Evolutionary conservation across 768 basidiomycete genomes (phyloP).

Genomic region (Mycena epipterygia): DNA sequence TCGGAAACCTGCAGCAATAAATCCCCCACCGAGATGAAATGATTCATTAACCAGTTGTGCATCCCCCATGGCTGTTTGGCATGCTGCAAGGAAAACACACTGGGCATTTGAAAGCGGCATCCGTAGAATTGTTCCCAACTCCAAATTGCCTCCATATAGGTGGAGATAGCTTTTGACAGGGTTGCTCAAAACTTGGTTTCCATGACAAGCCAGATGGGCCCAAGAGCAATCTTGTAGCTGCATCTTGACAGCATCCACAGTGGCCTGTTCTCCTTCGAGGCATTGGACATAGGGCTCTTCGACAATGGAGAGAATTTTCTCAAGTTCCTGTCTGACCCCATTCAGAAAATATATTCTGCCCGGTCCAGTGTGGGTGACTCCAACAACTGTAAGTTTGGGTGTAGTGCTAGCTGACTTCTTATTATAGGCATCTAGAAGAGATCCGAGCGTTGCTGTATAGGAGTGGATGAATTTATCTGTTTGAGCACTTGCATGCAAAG

Average conservation of each 20-base stretch:
- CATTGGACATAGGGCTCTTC: neutral
- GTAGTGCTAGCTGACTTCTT: too few relatives aligned
- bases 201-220: conserved; percentile 4
- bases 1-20: too few relatives aligned
- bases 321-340: neutral
- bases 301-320: neutral
- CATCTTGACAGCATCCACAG: neutral
- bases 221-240: conserved; percentile 3
- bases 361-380: conserved; percentile 1
- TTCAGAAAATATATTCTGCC: neutral
- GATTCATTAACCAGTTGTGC: too few relatives aligned
- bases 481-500: neutral
- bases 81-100: neutral
- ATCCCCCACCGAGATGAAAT: too few relatives aligned
- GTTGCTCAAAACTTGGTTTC: neutral
- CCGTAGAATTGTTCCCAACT: too few relatives aligned
- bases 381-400: neutral
- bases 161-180: neutral
- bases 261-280: conserved; percentile 4
- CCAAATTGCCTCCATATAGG: neutral
- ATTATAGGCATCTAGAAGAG: neutral
- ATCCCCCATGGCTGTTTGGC: conserved; percentile 9
- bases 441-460: neutral
- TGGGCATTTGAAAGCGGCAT: neutral
- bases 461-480: neutral